These are phyloP conservation scores for Tulasnella sp. DNA, from an alignment of 768 basidiomycete genomes.

Conservation along the genomic window DNA sequence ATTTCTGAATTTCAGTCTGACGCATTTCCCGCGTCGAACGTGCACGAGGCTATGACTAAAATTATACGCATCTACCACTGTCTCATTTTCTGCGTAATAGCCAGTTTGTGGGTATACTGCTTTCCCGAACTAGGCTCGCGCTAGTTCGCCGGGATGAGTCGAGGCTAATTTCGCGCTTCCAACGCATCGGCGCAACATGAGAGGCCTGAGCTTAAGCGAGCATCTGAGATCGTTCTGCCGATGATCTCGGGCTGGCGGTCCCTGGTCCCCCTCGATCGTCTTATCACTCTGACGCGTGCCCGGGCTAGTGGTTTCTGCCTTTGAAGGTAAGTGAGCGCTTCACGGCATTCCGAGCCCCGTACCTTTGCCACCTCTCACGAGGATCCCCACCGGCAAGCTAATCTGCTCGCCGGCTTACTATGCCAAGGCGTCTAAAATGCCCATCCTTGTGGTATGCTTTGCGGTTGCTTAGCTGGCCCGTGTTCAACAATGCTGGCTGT, in stretches of 20 bases:
- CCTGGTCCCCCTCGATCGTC: background rate
- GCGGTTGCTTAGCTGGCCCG: background rate
- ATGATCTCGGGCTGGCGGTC: background rate
- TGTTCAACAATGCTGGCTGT: background rate
- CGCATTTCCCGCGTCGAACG: too few relatives aligned
- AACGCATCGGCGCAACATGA: background rate
- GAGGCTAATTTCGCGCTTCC: constrained; percentile 1
- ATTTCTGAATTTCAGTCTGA: too few relatives aligned
- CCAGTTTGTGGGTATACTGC: background rate
- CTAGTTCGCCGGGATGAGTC: background rate
- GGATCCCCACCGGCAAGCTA: background rate
- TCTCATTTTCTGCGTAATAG: too few relatives aligned
- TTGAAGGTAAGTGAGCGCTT: background rate
- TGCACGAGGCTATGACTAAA: too few relatives aligned
- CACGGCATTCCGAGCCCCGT: background rate
- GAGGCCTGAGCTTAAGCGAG: constrained; percentile 13
- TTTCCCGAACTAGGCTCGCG: background rate
- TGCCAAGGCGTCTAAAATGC: background rate
- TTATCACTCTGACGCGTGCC: background rate
- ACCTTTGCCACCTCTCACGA: background rate
- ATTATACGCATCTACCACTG: too few relatives aligned
- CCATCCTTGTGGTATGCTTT: background rate
- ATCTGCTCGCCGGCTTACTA: background rate
- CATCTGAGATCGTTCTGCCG: background rate
- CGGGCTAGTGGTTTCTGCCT: background rate